Base-by-base conservation (phyloP, 176 grass and related monocot genomes). In the Oryza longistaminata region DNA sequence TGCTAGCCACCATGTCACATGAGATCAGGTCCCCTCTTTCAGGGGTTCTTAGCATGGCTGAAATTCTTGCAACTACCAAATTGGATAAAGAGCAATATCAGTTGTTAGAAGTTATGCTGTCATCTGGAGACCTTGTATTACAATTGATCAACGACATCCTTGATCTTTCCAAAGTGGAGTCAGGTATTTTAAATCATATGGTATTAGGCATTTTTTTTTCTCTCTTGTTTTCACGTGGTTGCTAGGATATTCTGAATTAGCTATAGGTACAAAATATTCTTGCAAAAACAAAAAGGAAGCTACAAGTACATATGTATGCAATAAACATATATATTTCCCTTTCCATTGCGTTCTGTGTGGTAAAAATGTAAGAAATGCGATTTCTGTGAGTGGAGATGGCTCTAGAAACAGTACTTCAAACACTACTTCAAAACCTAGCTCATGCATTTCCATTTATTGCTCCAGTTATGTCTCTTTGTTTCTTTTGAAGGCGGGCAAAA, bases 91-190 rank as follows among this genome's bases (percentile, higher is more conserved):
- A 97, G 35, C 95, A 97, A 79, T 81, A 86, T 72, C 92, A 97
- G 68, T 84, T 97, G 71, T 75, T 97, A 66, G 91, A 97, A 85
- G 95, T 97, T 81, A 97, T 97, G 92, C 70, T 95, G 81, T 97
- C 95, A 45, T 97, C 95, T 83, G 95, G 95, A 87, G 95, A 97
- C 83, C 92, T 97, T 49, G 90, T 97, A 89, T 76, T 97, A 82
- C 92, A 95, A 79, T 72, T 97, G 76, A 97, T 97, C 49, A 97
- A 97, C 81, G 95, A 97, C 75, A 97, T 97, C 70, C 95, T 97
- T 86, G 95, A 97, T 86, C 91, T 97, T 86, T 97, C 95, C 22
- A 97, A 97, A 90, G 95, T 94, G 53, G 95, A 97, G 62, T 97
- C 92, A 94, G 95, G 95, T 97, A 94, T 40, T 60, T 75, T 37